Percentiles rank a stretch among this genome's conserved stretches.
These are phyloP conservation scores for Kodamaea sagamina DNA, from an alignment of 805 yeast species.

Conservation along the genomic window DNA sequence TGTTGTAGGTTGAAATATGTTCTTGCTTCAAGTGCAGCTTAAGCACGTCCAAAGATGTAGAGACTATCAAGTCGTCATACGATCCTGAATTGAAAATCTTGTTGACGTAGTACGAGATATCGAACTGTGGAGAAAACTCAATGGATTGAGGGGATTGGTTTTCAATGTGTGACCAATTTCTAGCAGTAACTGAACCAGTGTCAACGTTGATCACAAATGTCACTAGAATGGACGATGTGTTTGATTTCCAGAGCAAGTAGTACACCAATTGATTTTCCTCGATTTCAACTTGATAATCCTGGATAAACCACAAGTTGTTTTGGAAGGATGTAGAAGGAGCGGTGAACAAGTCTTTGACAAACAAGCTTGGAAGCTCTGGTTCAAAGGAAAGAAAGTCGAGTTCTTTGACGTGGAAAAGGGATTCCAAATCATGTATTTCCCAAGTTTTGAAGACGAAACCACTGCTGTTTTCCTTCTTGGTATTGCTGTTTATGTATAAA, in stretches of 20 bases:
- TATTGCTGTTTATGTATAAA: slow-evolving; percentile 19
- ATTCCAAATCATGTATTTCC: slow-evolving; percentile 19
- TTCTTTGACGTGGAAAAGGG: slow-evolving; percentile 13
- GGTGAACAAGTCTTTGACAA: slow-evolving; percentile 6
- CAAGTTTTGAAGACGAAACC: slow-evolving; percentile 27
- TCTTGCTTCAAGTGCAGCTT: slow-evolving; percentile 37
- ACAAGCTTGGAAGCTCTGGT: slow-evolving; percentile 20
- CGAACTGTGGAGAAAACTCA: slow-evolving; percentile 28
- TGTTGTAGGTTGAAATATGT: slow-evolving; percentile 14
- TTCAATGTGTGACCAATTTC: slow-evolving; percentile 19
- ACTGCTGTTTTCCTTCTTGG: slow-evolving; percentile 18
- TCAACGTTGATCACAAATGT: slow-evolving; percentile 18
- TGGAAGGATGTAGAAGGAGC: slow-evolving; percentile 8
- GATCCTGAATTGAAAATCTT: slow-evolving; percentile 52
- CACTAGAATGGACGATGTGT: slow-evolving; percentile 45
- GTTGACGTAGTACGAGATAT: slow-evolving; percentile 42
- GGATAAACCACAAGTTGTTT: slow-evolving; percentile 45
- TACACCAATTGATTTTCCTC: slow-evolving; percentile 19
- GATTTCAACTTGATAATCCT: slow-evolving; percentile 30
- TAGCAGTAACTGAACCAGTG: slow-evolving; percentile 17
- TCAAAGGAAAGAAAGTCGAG: slow-evolving; percentile 20
- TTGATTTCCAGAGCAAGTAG: slow-evolving; percentile 62
- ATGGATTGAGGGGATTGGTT: slow-evolving; percentile 15
- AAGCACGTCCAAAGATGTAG: slow-evolving; percentile 55
- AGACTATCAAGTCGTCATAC: slow-evolving; percentile 50